These are phyloP conservation scores for Aspergillus bombycis DNA, from an alignment of 2,329 filamentous ascomycete species.

Conservation along the genomic window DNA sequence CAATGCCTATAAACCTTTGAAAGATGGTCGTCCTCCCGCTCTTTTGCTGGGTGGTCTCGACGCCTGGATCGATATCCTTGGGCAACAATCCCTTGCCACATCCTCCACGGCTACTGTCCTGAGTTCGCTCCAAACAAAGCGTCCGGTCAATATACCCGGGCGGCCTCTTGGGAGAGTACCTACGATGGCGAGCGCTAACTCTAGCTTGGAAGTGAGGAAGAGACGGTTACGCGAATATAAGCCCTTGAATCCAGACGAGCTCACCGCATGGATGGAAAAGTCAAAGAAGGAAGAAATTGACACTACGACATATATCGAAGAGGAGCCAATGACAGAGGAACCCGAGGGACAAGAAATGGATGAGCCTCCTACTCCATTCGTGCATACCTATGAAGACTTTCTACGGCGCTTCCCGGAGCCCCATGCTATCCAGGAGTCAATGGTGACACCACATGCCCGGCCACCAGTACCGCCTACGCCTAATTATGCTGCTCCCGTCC, in stretches of 20 bases:
- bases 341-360: conserved; percentile 47
- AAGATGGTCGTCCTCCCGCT: conserved; percentile 66
- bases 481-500: conserved; percentile 51
- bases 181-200: conserved; percentile 53
- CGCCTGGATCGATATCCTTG: conserved; percentile 84
- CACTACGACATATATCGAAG: conserved; percentile 41
- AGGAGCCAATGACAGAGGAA: conserved; percentile 44
- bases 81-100: conserved; percentile 64
- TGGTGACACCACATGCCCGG: conserved; percentile 49
- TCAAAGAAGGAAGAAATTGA: conserved; percentile 68
- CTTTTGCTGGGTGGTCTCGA: conserved; percentile 81
- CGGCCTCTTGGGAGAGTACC: conserved; percentile 57
- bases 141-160: conserved; percentile 41
- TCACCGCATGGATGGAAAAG: conserved; percentile 77
- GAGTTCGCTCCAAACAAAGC: conserved; percentile 46
- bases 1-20: conserved; percentile 76
- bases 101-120: conserved; percentile 58
- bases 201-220: conserved; percentile 59
- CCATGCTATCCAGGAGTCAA: conserved; percentile 60
- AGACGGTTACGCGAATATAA: conserved; percentile 63
- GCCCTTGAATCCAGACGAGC: conserved; percentile 78
- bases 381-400: conserved; percentile 80
- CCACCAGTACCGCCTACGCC: conserved; percentile 32
- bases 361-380: conserved; percentile 56
- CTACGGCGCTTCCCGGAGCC: conserved; percentile 78